Evolutionary conservation across 768 basidiomycete genomes (phyloP).

Genomic region (Pulveroboletus frians): DNA sequence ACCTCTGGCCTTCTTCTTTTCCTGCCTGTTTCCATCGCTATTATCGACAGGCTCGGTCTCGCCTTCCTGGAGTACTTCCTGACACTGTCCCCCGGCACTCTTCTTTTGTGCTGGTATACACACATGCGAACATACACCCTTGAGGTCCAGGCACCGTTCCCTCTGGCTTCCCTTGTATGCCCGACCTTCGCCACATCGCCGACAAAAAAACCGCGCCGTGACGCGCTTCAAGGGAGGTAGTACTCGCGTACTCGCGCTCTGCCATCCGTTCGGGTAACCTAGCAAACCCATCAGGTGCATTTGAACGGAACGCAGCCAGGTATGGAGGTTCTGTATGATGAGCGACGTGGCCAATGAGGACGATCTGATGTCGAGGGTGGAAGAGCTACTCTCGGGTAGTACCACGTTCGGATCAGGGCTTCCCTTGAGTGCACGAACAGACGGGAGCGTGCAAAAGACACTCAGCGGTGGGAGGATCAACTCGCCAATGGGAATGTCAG

Average conservation of each 20-base stretch:
- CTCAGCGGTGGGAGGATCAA: slow-evolving; percentile 40
- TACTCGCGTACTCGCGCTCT: slow-evolving; percentile 38
- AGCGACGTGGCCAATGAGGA: slow-evolving; percentile 33
- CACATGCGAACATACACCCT: slow-evolving; percentile 53
- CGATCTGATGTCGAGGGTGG: slow-evolving; percentile 17
- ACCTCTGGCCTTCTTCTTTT: not conserved
- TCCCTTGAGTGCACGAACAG: slow-evolving; percentile 35
- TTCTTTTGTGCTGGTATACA: slow-evolving; percentile 33
- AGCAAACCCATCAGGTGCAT: slow-evolving; percentile 40
- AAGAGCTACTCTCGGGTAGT: not conserved
- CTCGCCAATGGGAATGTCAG: not conserved
- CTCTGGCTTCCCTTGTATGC: slow-evolving; percentile 31
- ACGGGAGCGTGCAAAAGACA: slow-evolving; percentile 47
- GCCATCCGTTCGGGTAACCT: slow-evolving; percentile 49
- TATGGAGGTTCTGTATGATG: slow-evolving; percentile 39
- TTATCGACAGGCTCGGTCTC: not conserved
- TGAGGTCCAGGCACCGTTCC: slow-evolving; percentile 51
- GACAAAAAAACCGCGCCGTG: slow-evolving; percentile 57
- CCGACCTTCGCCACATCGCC: slow-evolving; percentile 38
- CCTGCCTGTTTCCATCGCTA: slow-evolving; percentile 20
- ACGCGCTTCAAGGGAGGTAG: slow-evolving; percentile 55
- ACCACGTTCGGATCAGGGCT: slow-evolving; percentile 16
- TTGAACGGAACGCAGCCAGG: slow-evolving; percentile 46
- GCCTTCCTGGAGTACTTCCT: not conserved
- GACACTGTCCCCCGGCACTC: not conserved